Conservation (phyloP, 2,329 filamentous ascomycete genomes). For the Talaromyces rugulosus region DNA sequence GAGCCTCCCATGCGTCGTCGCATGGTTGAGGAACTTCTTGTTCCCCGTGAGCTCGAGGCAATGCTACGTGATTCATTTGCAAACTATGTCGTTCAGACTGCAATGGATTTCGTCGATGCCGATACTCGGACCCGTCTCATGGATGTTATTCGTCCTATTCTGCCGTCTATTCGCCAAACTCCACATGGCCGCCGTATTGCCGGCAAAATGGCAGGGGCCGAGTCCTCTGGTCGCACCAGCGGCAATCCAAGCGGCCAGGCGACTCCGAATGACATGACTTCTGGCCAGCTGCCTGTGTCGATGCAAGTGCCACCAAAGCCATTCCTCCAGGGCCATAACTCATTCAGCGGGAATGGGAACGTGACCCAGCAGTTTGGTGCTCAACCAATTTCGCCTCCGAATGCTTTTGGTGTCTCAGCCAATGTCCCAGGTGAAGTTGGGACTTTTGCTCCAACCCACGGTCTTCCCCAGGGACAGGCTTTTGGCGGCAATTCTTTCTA, state of each 20-base stretch:
- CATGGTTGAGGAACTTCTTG: constrained; percentile 78
- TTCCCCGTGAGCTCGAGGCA: constrained; percentile 73
- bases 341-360: constrained; percentile 19
- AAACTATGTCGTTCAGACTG: constrained; percentile 98
- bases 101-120: constrained; percentile 76
- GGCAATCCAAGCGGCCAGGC: constrained; percentile 35
- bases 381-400: constrained; percentile 4
- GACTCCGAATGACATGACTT: constrained; percentile 37
- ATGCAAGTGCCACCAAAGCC: constrained; percentile 25
- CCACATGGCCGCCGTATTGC: constrained; percentile 92
- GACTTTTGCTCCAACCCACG: constrained; percentile 24
- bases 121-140: constrained; percentile 71
- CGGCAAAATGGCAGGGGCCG: constrained; percentile 69
- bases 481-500: constrained; percentile 27
- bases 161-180: constrained; percentile 80
- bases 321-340: constrained; percentile 26
- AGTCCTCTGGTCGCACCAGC: constrained; percentile 39
- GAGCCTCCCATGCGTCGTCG: constrained; percentile 68
- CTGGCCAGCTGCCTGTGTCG: constrained; percentile 31
- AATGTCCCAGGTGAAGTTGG: constrained; percentile 29
- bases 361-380: constrained; percentile 23
- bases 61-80: constrained; percentile 89
- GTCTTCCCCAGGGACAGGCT: constrained; percentile 25
- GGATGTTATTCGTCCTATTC: constrained; percentile 77
- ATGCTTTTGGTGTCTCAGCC: constrained; percentile 20